Percentiles rank a stretch among this genome's conserved stretches.
These are phyloP conservation scores for Talaromyces stipitatus DNA, from an alignment of 495 filamentous ascomycete genomes.

Conservation along the genomic window DNA sequence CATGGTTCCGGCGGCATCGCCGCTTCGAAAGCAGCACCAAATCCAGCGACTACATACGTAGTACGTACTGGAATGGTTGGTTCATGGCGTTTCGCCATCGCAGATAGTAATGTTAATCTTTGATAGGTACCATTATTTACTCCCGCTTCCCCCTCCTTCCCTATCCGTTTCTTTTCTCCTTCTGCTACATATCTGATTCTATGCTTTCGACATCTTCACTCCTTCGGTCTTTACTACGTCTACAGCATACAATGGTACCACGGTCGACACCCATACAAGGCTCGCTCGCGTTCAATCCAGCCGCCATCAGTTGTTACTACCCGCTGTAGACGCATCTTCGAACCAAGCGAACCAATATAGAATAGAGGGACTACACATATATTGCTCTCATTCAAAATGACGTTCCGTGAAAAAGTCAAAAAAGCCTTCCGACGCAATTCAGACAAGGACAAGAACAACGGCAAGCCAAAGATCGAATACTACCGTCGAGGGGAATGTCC, in stretches of 20 bases:
- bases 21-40: not conserved
- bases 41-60: not conserved
- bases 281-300: constrained; percentile 3
- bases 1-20: not conserved
- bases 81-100: not conserved
- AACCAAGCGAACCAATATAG: not conserved
- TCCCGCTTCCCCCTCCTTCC: constrained; percentile 4
- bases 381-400: constrained; percentile 17
- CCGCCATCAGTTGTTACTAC: not conserved
- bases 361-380: too few relatives aligned
- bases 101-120: not conserved
- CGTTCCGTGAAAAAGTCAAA: constrained; percentile 37
- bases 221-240: constrained; percentile 8
- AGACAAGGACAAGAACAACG: constrained; percentile 17
- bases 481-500: constrained; percentile 44
- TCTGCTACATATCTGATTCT: constrained; percentile 5
- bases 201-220: constrained; percentile 3
- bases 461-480: constrained; percentile 40
- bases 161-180: constrained; percentile 5
- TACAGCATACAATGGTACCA: constrained; percentile 22
- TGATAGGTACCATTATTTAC: not conserved
- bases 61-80: not conserved
- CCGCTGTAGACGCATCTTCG: not conserved
- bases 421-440: constrained; percentile 30
- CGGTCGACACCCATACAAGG: constrained; percentile 15